A percentile compares a stretch with the other conserved stretches of the same genome.
Evolutionary conservation across 352 stramenopile species (phyloP).

Genomic region (Globisporangium alternatum): DNA sequence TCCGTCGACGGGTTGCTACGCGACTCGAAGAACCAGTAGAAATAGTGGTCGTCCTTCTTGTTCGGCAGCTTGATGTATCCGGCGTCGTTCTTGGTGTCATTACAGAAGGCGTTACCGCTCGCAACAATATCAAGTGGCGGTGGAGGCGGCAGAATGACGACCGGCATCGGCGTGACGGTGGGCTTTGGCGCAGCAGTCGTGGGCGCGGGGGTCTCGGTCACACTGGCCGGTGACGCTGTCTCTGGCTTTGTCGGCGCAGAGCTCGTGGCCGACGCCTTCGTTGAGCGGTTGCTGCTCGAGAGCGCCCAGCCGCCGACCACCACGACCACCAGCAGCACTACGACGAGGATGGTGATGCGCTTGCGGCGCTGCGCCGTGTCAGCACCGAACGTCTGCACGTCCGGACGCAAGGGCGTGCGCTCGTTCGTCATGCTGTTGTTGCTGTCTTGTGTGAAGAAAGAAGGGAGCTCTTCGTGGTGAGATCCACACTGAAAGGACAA

Average conservation of each 20-base stretch:
- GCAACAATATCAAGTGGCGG: background rate
- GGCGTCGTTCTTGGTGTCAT: constrained; percentile 20
- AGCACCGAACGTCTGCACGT: background rate
- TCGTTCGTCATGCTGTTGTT: constrained; percentile 4
- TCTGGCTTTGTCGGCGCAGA: background rate
- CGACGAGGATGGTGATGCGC: constrained; percentile 1
- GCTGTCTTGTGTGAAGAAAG: background rate
- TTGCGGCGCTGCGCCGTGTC: background rate
- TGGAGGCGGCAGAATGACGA: background rate
- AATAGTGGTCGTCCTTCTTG: constrained; percentile 45
- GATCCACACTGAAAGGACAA: constrained; percentile 1
- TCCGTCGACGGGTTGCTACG: constrained; percentile 19
- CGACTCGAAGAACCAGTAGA: constrained; percentile 47
- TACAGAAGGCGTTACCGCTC: constrained; percentile 18
- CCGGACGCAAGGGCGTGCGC: constrained; percentile 8
- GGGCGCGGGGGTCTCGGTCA: background rate
- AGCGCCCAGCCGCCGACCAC: background rate
- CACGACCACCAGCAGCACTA: background rate
- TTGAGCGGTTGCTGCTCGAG: background rate
- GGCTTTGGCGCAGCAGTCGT: background rate
- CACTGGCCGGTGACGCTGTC: background rate
- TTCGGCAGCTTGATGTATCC: constrained; percentile 35
- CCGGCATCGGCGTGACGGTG: background rate
- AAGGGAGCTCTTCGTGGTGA: background rate
- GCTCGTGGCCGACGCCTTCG: background rate